A percentile compares a stretch with the other conserved stretches of the same genome.
Evolutionary conservation across 139 green algal species (phyloP).

Genomic region (Tetradesmus lagerheimii): DNA sequence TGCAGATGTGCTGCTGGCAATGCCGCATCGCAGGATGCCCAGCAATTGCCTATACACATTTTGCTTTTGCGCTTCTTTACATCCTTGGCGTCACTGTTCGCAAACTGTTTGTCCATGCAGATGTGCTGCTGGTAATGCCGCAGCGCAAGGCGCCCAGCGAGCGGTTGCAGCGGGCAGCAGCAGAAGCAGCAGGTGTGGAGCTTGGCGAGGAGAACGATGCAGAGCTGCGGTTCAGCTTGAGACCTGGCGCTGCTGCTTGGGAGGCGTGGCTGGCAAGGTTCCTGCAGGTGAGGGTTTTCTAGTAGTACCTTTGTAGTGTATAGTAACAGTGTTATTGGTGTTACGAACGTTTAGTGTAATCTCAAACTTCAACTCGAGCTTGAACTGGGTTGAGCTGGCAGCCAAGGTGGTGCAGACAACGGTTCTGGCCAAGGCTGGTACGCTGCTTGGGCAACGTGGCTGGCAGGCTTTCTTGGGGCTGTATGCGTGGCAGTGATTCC

Average conservation of each 20-base stretch:
- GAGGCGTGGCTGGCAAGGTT: constrained; percentile 30
- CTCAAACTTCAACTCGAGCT: no score
- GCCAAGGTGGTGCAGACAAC: no score
- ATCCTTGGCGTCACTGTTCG: neutral
- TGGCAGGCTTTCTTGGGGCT: no score
- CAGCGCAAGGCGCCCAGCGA: constrained; percentile 35
- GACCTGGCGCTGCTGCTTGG: constrained; percentile 5
- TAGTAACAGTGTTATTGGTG: no score
- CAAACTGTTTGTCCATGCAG: neutral
- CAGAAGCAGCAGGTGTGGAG: constrained; percentile 34
- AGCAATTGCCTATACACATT: no score
- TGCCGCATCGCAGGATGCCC: constrained; percentile 16
- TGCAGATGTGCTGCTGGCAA: constrained; percentile 40
- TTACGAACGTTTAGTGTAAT: no score
- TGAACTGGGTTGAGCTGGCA: no score
- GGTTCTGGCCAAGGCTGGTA: no score
- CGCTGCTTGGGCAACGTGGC: no score
- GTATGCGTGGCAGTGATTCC: no score
- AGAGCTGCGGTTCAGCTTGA: constrained; percentile 27
- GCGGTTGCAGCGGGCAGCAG: constrained; percentile 26
- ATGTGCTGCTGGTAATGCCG: constrained; percentile 41
- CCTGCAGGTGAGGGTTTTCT: constrained; percentile 16
- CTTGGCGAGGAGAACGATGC: constrained; percentile 15
- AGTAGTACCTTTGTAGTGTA: no score
- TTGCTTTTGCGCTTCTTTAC: neutral